Percentiles rank a stretch among this genome's conserved stretches.
Conservation (phyloP, 2,329 filamentous ascomycete genomes). For the Microascus cirrosus region DNA sequence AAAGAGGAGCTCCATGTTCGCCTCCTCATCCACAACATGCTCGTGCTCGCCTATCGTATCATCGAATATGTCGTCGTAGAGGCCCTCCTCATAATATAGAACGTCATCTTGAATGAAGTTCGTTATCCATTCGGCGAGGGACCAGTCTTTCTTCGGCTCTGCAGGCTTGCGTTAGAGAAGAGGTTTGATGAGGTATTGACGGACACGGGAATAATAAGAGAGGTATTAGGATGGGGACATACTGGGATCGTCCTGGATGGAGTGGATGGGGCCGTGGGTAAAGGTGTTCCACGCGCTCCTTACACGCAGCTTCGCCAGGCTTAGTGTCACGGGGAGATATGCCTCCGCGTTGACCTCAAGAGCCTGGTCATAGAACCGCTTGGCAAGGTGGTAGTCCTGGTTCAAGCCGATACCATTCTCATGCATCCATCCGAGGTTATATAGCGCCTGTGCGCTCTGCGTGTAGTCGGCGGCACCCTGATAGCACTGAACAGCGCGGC, state of each 20-base stretch:
- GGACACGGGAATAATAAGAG: constrained; percentile 15
- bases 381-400: constrained; percentile 95
- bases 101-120: constrained; percentile 70
- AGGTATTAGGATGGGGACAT: constrained; percentile 21
- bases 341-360: constrained; percentile 87
- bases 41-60: constrained; percentile 45
- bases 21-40: constrained; percentile 62
- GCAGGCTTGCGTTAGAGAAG: neutral
- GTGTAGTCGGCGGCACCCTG: constrained; percentile 83
- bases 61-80: constrained; percentile 43
- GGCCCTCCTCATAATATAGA: constrained; percentile 48
- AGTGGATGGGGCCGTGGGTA: constrained; percentile 82
- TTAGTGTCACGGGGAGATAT: constrained; percentile 84
- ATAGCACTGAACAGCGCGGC: constrained; percentile 90
- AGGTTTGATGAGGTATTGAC: neutral
- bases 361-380: constrained; percentile 89
- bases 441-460: constrained; percentile 87
- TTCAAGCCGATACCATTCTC: constrained; percentile 88
- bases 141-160: constrained; percentile 64
- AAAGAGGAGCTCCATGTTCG: constrained; percentile 71
- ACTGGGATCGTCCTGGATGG: constrained; percentile 83
- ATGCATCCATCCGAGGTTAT: constrained; percentile 99
- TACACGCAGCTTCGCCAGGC: constrained; percentile 71
- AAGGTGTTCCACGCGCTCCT: constrained; percentile 92
- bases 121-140: constrained; percentile 73